Evolutionary conservation across 192 early-diverging fungal species (phyloP).

Genomic region (Geranomyces michiganensis): DNA sequence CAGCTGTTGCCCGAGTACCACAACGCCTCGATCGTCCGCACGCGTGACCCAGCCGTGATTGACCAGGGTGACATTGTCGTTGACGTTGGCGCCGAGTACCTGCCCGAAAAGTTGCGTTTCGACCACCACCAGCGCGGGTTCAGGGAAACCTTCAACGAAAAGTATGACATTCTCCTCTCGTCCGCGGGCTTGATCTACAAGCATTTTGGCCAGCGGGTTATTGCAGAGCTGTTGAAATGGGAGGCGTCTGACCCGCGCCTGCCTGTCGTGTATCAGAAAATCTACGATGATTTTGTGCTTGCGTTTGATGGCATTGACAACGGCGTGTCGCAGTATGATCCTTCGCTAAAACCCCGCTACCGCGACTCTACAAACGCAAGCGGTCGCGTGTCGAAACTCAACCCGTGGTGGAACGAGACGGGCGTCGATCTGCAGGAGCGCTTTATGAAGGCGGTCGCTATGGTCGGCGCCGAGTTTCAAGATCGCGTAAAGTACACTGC

Average conservation of each 20-base stretch:
- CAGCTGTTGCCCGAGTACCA: constrained; percentile 41
- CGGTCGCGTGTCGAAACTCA: constrained; percentile 79
- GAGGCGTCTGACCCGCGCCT: constrained; percentile 56
- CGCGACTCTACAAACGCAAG: constrained; percentile 80
- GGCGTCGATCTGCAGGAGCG: constrained; percentile 67
- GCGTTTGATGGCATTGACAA: constrained; percentile 89
- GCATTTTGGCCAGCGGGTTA: constrained; percentile 88
- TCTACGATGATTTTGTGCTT: constrained; percentile 73
- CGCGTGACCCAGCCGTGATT: constrained; percentile 80
- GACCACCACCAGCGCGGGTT: constrained; percentile 98
- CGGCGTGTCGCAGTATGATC: constrained; percentile 86
- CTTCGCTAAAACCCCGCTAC: constrained; percentile 78
- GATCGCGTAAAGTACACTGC: constrained; percentile 71
- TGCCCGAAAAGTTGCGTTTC: constrained; percentile 71
- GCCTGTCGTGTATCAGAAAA: constrained; percentile 75
- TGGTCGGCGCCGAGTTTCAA: constrained; percentile 79
- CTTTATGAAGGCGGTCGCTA: constrained; percentile 58
- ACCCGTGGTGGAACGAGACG: constrained; percentile 93
- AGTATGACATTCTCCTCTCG: constrained; percentile 79
- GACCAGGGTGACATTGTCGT: constrained; percentile 84
- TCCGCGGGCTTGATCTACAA: constrained; percentile 97
- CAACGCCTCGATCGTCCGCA: constrained; percentile 65
- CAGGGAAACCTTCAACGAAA: constrained; percentile 76
- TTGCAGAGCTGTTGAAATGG: constrained; percentile 60
- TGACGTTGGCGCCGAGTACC: constrained; percentile 93